Base-by-base conservation (phyloP, 1,284 basidiomycete genomes). In the Ceratobasidium sp. region DNA sequence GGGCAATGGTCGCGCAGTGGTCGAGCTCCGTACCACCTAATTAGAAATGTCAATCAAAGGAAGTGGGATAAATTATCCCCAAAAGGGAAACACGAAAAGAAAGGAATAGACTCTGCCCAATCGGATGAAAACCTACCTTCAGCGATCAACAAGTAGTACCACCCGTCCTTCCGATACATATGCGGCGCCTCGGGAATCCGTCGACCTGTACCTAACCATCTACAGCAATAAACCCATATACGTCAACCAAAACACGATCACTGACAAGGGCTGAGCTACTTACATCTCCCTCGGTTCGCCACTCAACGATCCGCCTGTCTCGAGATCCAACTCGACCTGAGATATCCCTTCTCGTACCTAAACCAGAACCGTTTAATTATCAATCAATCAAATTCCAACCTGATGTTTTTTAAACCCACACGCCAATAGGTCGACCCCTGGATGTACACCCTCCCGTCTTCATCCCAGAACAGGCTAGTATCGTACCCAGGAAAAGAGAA, bases 131-230 rank as follows among this genome's bases (percentile, higher is more conserved):
- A 45, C 68, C 13, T 3, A 71, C 68, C 77, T 49, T 78, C 77
- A 15, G 77, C 77, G 10, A 75, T 68, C 31, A 78, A 51, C 3
- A 78, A 75, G 65, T 78, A 78, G 49, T 76, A 78, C 60, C 58
- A 78, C 5, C 53, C 75, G 37, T 73, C 75, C 28, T 68, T 64
- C 39, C 51, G 53, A 45, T 69, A 78, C 74, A 78, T 76, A 51
- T 78, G 77, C 26, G 77, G 77, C 53, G 74, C 77, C 39, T 78
- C 77, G 53, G 77, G 77, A 35, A 78, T 69, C 17, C 65, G 68
- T 15, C 74, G 74, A 37, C 76, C 76, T 7, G 67, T 69, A 11
- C 76, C 76, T 54, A 67, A 49, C 76, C 76, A 77, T 31, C 68
- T 71, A 20, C 13, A n/a, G 3, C 35, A 33, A 33, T 5, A 49